Evolutionary conservation across 2,329 filamentous ascomycete genomes (phyloP).

Genomic region (Penicillium sp.): DNA sequence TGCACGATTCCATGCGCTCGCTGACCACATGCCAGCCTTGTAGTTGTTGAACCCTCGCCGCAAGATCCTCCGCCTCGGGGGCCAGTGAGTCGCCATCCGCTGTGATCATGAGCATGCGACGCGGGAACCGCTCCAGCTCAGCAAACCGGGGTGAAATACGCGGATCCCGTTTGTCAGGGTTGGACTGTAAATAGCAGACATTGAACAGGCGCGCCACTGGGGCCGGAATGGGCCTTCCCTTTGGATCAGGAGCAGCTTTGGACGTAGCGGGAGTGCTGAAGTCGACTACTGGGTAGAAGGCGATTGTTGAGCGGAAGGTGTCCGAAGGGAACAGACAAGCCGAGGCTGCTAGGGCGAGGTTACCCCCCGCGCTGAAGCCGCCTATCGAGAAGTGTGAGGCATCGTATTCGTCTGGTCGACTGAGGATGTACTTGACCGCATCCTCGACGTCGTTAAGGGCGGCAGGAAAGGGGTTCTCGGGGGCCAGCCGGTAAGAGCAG

Average conservation of each 20-base stretch:
- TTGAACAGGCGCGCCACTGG: constrained; percentile 33
- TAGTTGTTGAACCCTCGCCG: constrained; percentile 25
- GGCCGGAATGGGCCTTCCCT: constrained; percentile 26
- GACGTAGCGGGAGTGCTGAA: constrained; percentile 19
- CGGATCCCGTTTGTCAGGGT: constrained; percentile 33
- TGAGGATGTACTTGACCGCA: constrained; percentile 39
- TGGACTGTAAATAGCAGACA: constrained; percentile 32
- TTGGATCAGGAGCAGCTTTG: constrained; percentile 30
- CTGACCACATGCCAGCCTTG: constrained; percentile 29
- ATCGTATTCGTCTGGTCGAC: constrained; percentile 41
- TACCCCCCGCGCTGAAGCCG: constrained; percentile 51
- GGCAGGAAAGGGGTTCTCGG: constrained; percentile 47
- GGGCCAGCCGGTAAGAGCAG: constrained; percentile 44
- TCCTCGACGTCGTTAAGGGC: constrained; percentile 48
- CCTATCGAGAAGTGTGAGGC: constrained; percentile 37
- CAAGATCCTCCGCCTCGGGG: constrained; percentile 35
- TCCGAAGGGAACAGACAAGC: constrained; percentile 33
- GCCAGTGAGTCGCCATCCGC: constrained; percentile 35
- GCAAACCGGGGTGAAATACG: constrained; percentile 38
- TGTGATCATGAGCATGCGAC: constrained; percentile 36
- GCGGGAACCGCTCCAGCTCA: constrained; percentile 30
- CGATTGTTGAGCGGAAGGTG: constrained; percentile 37
- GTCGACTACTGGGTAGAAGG: constrained; percentile 39
- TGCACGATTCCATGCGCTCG: constrained; percentile 40
- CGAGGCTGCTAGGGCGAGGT: constrained; percentile 41